phyloP scores from a whole-genome alignment of 441 rosid genomes.

The Aquilaria agallochum region DNA sequence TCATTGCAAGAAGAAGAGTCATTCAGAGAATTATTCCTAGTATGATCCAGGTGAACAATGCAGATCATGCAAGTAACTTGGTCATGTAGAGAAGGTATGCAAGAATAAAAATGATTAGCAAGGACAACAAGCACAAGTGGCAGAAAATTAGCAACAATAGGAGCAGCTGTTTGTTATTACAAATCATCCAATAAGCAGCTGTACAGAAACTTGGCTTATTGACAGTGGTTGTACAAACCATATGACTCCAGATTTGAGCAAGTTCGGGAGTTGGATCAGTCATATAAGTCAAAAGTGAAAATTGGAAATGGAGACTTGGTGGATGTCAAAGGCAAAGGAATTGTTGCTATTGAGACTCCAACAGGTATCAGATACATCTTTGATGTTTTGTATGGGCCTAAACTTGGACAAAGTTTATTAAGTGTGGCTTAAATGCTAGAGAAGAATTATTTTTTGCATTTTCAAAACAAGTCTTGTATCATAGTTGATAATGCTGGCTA shows the following conservation, averaged over 20 bases:
- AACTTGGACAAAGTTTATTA: too few species aligned
- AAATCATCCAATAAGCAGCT: neutral
- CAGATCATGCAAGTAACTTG: neutral
- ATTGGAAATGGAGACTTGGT: too few species aligned
- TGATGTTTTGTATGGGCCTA: too few species aligned
- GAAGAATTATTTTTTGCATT: too few species aligned
- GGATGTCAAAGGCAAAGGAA: too few species aligned
- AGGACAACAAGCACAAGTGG: neutral
- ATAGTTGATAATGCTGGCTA: too few species aligned
- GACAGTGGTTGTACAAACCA: neutral
- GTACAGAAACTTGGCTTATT: neutral
- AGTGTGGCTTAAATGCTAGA: too few species aligned
- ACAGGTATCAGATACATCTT: too few species aligned
- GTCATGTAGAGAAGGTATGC: too few species aligned
- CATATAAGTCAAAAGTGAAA: too few species aligned
- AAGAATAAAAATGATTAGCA: neutral
- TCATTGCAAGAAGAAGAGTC: neutral
- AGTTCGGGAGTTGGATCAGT: neutral
- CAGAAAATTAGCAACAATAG: neutral
- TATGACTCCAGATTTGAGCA: neutral
- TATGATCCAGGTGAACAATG: neutral
- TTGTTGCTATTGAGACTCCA: too few species aligned
- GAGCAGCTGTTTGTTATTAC: neutral
- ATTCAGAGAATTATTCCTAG: neutral
- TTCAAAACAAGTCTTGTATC: too few species aligned